Conservation (phyloP, 371 early-diverging fungal species). For the Lichtheimia corymbifera region DNA sequence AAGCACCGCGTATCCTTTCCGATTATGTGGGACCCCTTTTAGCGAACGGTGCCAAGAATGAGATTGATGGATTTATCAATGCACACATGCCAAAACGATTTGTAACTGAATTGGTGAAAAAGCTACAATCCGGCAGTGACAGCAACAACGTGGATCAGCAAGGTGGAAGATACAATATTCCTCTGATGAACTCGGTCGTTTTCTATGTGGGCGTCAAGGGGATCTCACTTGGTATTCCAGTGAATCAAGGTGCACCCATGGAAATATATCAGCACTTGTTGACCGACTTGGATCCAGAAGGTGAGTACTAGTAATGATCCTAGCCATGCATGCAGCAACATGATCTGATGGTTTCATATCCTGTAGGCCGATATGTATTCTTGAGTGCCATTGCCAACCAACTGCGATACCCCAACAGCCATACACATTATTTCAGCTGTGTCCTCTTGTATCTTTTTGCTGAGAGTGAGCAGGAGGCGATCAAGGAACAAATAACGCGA, state of each 20-base stretch:
- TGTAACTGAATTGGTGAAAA: constrained; percentile 55
- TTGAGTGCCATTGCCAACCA: constrained; percentile 94
- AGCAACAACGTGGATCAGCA: neutral
- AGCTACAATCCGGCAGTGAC: constrained; percentile 22
- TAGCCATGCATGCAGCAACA: no score
- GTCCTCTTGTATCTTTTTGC: constrained; percentile 83
- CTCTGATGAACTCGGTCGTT: constrained; percentile 85
- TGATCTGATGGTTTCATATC: neutral
- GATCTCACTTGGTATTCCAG: constrained; percentile 59
- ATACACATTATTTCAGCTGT: constrained; percentile 91
- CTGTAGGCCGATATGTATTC: constrained; percentile 79
- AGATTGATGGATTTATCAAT: constrained; percentile 74
- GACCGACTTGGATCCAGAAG: constrained; percentile 81
- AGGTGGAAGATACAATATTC: constrained; percentile 63
- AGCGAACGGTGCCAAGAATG: constrained; percentile 62
- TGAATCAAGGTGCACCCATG: constrained; percentile 76
- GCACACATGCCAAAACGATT: constrained; percentile 65
- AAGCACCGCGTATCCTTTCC: constrained; percentile 83
- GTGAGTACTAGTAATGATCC: constrained; percentile 29
- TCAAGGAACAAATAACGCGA: constrained; percentile 93
- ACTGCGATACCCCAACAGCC: constrained; percentile 95
- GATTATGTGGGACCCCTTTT: constrained; percentile 73
- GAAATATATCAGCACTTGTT: constrained; percentile 83
- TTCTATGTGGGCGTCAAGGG: constrained; percentile 85
- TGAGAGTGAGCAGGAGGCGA: constrained; percentile 75